A percentile compares a stretch with the other conserved stretches of the same genome.
phyloP scores from a whole-genome alignment of 2,329 filamentous ascomycete genomes.

The Lachnellula hyalina region DNA sequence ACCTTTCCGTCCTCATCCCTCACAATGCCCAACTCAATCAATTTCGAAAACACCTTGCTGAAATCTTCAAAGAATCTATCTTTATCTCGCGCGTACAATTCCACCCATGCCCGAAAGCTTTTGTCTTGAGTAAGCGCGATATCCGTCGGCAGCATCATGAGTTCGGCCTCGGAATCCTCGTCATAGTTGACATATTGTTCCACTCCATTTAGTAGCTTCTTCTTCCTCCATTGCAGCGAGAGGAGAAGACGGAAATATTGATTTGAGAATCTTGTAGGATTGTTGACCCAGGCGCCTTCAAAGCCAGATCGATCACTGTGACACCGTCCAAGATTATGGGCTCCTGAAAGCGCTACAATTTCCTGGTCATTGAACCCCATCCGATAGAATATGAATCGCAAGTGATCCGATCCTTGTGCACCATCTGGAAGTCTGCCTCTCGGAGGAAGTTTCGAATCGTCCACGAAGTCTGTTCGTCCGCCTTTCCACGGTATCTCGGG shows the following conservation, averaged over 20 bases:
- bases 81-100: slow-evolving; percentile 55
- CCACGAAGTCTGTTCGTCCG: slow-evolving; percentile 57
- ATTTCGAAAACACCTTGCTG: slow-evolving; percentile 50
- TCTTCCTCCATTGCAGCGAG: slow-evolving; percentile 48
- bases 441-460: slow-evolving; percentile 54
- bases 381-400: slow-evolving; percentile 51
- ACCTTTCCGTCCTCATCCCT: slow-evolving; percentile 49
- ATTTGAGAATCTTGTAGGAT: slow-evolving; percentile 54
- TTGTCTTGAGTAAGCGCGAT: slow-evolving; percentile 51
- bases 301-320: slow-evolving; percentile 52
- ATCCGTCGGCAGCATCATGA: slow-evolving; percentile 65
- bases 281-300: slow-evolving; percentile 53
- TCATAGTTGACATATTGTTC: slow-evolving; percentile 56
- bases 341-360: slow-evolving; percentile 51
- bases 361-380: slow-evolving; percentile 58
- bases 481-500: slow-evolving; percentile 51
- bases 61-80: slow-evolving; percentile 59
- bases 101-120: slow-evolving; percentile 50
- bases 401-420: slow-evolving; percentile 48
- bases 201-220: slow-evolving; percentile 46
- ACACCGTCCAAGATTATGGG: slow-evolving; percentile 52
- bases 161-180: slow-evolving; percentile 46
- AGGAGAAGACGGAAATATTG: slow-evolving; percentile 51
- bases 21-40: slow-evolving; percentile 55
- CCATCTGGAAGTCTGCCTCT: slow-evolving; percentile 52